These are phyloP conservation scores for Ascochyta pisi DNA, from an alignment of 2,329 filamentous ascomycete genomes.

Conservation along the genomic window DNA sequence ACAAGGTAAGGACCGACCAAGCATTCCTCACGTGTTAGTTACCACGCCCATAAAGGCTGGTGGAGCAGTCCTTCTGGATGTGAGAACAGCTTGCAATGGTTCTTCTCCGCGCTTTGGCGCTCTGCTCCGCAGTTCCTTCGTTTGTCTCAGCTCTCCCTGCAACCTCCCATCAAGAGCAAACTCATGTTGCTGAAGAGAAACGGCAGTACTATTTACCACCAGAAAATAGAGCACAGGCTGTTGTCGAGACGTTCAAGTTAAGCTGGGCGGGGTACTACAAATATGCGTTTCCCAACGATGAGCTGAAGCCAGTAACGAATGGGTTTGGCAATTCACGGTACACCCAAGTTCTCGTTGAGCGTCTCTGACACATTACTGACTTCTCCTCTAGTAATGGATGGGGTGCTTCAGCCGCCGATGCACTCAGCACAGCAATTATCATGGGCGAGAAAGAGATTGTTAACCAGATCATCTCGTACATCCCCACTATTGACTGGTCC, in stretches of 20 bases:
- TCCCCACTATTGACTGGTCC: conserved; percentile 75
- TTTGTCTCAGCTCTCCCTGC: conserved; percentile 23
- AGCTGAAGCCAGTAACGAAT: conserved; percentile 73
- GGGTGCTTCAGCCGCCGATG: conserved; percentile 84
- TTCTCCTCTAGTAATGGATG: conserved; percentile 72
- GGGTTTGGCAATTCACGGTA: conserved; percentile 73
- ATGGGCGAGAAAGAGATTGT: conserved; percentile 75
- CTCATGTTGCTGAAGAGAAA: conserved; percentile 4
- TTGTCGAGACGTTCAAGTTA: conserved; percentile 42
- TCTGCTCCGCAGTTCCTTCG: conserved; percentile 17
- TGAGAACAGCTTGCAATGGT: conserved; percentile 14
- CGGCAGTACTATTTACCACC: conserved; percentile 19
- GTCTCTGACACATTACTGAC: not conserved
- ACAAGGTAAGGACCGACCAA: conserved; percentile 8
- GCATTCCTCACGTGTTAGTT: conserved; percentile 1
- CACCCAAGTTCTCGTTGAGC: not conserved
- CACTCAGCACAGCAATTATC: conserved; percentile 77
- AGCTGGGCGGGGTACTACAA: conserved; percentile 63
- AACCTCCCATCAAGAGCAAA: conserved; percentile 14
- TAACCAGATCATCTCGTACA: conserved; percentile 72
- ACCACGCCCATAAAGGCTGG: not conserved
- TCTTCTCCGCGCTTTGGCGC: conserved; percentile 8
- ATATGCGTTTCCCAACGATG: conserved; percentile 80
- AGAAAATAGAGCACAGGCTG: conserved; percentile 39
- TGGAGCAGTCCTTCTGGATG: not conserved